Conservation (phyloP, 768 basidiomycete species). For the Pleurotus giganteus region DNA sequence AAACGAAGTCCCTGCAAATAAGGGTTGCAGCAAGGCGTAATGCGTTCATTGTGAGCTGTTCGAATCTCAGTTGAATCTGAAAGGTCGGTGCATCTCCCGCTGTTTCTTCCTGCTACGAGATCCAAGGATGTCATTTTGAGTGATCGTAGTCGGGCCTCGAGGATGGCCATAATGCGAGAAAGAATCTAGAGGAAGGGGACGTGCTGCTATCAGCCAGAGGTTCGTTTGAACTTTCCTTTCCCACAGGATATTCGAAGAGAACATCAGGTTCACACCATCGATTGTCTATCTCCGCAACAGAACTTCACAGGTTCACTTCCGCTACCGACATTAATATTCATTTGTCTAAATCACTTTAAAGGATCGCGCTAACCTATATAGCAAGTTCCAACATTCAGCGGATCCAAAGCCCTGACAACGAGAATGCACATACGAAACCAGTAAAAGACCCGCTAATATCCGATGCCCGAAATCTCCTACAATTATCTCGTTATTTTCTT, state of each 20-base stretch:
- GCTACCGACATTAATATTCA: not conserved
- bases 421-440: not conserved
- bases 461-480: not conserved
- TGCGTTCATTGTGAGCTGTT: not conserved
- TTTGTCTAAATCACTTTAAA: not conserved
- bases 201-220: not conserved
- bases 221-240: not conserved
- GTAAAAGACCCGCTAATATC: not conserved
- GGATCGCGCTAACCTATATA: too few relatives aligned
- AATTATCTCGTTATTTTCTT: conserved; percentile 21
- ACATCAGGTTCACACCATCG: too few relatives aligned
- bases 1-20: not conserved
- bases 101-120: not conserved
- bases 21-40: conserved; percentile 1
- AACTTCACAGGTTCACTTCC: not conserved
- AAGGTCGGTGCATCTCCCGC: not conserved
- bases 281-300: not conserved
- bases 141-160: not conserved
- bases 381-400: too few relatives aligned
- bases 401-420: not conserved
- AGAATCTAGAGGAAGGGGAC: not conserved
- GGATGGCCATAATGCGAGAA: not conserved
- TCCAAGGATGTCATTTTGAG: not conserved
- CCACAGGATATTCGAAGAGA: too few relatives aligned
- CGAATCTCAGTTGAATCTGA: conserved; percentile 4